A percentile compares a stretch with the other conserved stretches of the same genome.
phyloP scores from a whole-genome alignment of 257 asterid genomes.

The Solanum peruvianum region DNA sequence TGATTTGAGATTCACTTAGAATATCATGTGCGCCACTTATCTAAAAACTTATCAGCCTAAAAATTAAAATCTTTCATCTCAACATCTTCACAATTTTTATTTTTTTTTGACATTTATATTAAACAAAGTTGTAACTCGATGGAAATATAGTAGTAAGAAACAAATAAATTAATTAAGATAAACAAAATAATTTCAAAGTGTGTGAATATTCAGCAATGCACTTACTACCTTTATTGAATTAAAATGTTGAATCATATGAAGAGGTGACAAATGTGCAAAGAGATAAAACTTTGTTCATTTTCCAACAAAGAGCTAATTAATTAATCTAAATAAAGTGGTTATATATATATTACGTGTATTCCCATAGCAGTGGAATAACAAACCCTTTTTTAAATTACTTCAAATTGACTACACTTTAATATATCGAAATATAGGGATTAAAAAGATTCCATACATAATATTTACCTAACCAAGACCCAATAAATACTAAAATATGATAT shows the following conservation, averaged over 20 bases:
- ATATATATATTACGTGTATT: neutral
- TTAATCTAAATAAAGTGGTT: neutral
- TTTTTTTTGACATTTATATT: neutral
- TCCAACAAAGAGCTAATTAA: neutral
- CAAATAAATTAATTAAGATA: neutral
- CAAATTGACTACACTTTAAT: neutral
- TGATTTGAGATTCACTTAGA: neutral
- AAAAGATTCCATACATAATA: neutral
- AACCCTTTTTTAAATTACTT: no score
- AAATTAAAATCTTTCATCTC: neutral
- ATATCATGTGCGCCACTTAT: neutral
- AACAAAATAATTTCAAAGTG: neutral
- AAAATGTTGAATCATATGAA: neutral
- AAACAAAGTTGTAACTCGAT: neutral
- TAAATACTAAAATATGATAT: neutral
- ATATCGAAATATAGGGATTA: neutral
- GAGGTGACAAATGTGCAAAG: neutral
- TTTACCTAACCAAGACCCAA: neutral
- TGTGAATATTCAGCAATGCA: neutral
- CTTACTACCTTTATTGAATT: neutral
- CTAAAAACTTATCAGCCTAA: neutral
- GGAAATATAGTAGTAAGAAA: neutral
- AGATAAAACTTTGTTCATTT: neutral
- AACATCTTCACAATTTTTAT: neutral
- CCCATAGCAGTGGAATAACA: neutral